These are phyloP conservation scores for Rhizomucor pusillus DNA, from an alignment of 371 early-diverging fungal genomes.

Conservation along the genomic window DNA sequence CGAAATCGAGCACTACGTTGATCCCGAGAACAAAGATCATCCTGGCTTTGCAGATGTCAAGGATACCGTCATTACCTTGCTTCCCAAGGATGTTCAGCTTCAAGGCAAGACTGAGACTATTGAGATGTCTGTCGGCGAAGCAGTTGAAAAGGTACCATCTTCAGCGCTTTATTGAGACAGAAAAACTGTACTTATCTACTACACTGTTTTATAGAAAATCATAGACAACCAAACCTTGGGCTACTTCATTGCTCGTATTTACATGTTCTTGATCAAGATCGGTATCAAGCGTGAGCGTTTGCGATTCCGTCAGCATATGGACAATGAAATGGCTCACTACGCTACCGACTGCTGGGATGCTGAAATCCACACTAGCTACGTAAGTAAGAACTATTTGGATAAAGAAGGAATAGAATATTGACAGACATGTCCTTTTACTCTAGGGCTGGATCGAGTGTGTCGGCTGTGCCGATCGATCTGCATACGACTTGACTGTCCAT, in stretches of 20 bases:
- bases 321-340: slow-evolving; percentile 99
- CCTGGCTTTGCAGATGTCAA: slow-evolving; percentile 87
- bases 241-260: slow-evolving; percentile 97
- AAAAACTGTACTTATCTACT: background rate
- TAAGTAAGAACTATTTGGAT: slow-evolving; percentile 21
- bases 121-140: slow-evolving; percentile 90
- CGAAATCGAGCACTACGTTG: slow-evolving; percentile 99
- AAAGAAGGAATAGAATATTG: background rate
- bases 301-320: slow-evolving; percentile 99
- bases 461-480: slow-evolving; percentile 99
- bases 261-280: slow-evolving; percentile 90
- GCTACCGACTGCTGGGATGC: slow-evolving; percentile 99
- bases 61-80: slow-evolving; percentile 72
- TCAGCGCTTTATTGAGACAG: background rate
- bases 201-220: slow-evolving; percentile 49
- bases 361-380: slow-evolving; percentile 87
- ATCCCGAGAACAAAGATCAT: slow-evolving; percentile 94
- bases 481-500: slow-evolving; percentile 97
- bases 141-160: slow-evolving; percentile 68
- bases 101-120: slow-evolving; percentile 70
- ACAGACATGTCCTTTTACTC: no score
- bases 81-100: slow-evolving; percentile 79
- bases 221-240: slow-evolving; percentile 98
- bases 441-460: slow-evolving; percentile 99
- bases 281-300: slow-evolving; percentile 91